Conservation (phyloP, 139 green algal genomes). For the Zygnema circumcarinatum region DNA sequence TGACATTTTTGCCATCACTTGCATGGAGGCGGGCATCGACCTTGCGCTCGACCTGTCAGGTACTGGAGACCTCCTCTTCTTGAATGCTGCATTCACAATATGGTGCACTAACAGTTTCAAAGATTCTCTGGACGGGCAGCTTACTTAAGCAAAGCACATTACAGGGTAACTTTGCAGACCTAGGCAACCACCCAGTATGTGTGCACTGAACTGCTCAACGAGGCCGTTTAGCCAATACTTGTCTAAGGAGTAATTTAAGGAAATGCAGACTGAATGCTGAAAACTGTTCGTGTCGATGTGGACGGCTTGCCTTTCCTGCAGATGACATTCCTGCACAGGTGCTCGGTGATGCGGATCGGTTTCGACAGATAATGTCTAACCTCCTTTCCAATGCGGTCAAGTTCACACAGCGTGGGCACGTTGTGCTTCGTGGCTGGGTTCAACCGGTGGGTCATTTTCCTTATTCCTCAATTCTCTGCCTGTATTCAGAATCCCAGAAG, state of each 20-base stretch:
- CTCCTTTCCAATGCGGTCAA: slow-evolving; percentile 56
- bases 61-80: too few species aligned
- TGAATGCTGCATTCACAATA: too few species aligned
- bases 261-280: too few species aligned
- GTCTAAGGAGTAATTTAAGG: too few species aligned
- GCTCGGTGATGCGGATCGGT: slow-evolving; percentile 40
- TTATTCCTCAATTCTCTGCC: not conserved
- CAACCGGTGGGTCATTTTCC: not conserved
- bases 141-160: too few species aligned
- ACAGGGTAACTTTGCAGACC: too few species aligned
- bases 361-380: slow-evolving; percentile 58
- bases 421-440: slow-evolving; percentile 48
- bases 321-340: slow-evolving; percentile 51
- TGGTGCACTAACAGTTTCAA: too few species aligned
- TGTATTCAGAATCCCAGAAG: too few species aligned
- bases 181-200: too few species aligned
- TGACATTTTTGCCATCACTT: slow-evolving; percentile 46
- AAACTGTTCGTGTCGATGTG: slow-evolving; percentile 11
- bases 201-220: too few species aligned
- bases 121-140: too few species aligned
- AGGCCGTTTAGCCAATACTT: too few species aligned
- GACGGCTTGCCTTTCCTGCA: not conserved
- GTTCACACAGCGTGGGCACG: slow-evolving; percentile 41
- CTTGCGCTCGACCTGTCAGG: slow-evolving; percentile 42
- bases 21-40: slow-evolving; percentile 30